Base-by-base conservation (phyloP, 371 early-diverging fungal genomes). In the Blastocladiella emersonii region DNA sequence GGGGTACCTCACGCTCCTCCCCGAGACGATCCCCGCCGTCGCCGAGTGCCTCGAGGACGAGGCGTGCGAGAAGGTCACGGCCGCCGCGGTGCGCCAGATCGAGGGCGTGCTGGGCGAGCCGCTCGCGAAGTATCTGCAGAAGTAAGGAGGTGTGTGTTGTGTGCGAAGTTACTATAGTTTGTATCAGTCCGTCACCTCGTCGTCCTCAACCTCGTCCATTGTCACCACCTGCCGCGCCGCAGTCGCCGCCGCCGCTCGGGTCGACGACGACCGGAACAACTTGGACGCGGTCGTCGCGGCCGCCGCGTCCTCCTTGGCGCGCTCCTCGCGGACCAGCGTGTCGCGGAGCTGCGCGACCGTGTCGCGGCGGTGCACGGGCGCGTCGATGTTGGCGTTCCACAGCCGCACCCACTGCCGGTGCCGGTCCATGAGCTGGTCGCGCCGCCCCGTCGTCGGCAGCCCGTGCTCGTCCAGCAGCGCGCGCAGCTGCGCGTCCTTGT, bases 11-110 rank as follows among this genome's bases (percentile, higher is more conserved):
- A 78, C 88, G 39, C 78, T 90, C 66, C 77, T 97, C 74, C 94
- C 96, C 15, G 95, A 95, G 74, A 93, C 94, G 53, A 89, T 95
- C 62, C 94, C 98, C 2, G 89, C 87, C 76, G 70, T 97, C 70
- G 93, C 94, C 4, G 98, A 97, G 75, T 75, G 94, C 25, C 85
- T 93, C 88, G 98, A 97, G 72, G 87, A 86, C 63, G 85, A 87
- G 61, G 83, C 85, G 63, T 91, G 95, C 4, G 91, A 93, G 70
- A 78, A 78, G 55, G 74, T 80, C 34, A 88, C 90, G 21, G 86
- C 89, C 64, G 87, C 90, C 67, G 83, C 92, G 56, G 85, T 88
- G 72, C 79, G 84, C 51, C 79, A 85, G 62, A 93, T 96, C 61
- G 93, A 96, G 68, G 77, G 83, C 23, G 85, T 88, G 63, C 73